A percentile compares a stretch with the other conserved stretches of the same genome.
Evolutionary conservation across 2,329 filamentous ascomycete species (phyloP).

Genomic region (Diaporthe eres): DNA sequence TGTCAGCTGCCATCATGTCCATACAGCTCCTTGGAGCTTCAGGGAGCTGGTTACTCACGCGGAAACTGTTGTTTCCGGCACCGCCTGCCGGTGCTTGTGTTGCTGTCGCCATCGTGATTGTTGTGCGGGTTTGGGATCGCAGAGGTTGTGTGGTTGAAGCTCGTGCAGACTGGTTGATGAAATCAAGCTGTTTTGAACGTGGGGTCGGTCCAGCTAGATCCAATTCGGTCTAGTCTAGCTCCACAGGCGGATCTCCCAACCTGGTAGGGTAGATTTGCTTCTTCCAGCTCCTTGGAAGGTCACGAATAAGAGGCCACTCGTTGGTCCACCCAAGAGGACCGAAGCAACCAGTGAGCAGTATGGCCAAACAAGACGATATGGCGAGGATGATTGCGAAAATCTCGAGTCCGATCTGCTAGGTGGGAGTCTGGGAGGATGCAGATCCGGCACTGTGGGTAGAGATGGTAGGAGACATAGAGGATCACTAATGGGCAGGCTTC

Average conservation of each 20-base stretch:
- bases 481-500: not conserved
- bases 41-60: conserved; percentile 57
- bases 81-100: conserved; percentile 58
- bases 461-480: not conserved
- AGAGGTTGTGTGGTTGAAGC: conserved; percentile 29
- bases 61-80: conserved; percentile 65
- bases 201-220: not conserved
- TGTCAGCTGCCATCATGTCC: conserved; percentile 51
- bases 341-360: not conserved
- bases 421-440: not conserved
- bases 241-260: too few relatives aligned
- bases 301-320: conserved; percentile 7
- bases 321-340: conserved; percentile 7
- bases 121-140: conserved; percentile 37
- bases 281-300: not conserved
- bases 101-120: conserved; percentile 58
- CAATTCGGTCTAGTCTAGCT: too few relatives aligned
- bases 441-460: not conserved
- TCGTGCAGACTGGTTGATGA: not conserved
- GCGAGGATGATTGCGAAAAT: not conserved
- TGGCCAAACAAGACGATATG: not conserved
- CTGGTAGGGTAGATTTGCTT: not conserved
- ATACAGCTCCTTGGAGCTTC: conserved; percentile 31
- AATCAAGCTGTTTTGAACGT: conserved; percentile 13
- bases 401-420: not conserved